Percentiles rank a stretch among this genome's conserved stretches.
These are phyloP conservation scores for Penicillium sp. DNA, from an alignment of 2,329 filamentous ascomycete species.

Conservation along the genomic window DNA sequence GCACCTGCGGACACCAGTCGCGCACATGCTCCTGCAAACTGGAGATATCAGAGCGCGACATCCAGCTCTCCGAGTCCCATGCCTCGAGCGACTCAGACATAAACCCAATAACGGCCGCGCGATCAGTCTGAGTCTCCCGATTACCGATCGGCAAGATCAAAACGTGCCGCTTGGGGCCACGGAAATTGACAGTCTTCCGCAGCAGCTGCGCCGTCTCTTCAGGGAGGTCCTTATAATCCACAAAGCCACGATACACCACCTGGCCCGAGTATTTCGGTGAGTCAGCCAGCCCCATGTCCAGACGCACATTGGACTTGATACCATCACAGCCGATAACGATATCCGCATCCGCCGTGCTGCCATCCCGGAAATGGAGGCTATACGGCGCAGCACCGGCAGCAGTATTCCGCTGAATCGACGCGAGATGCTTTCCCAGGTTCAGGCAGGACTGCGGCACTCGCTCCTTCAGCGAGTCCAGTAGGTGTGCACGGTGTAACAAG, in stretches of 20 bases:
- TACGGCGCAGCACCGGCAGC: constrained; percentile 27
- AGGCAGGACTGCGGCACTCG: constrained; percentile 29
- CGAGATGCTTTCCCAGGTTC: constrained; percentile 31
- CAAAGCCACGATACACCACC: constrained; percentile 42
- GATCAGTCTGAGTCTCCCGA: constrained; percentile 31
- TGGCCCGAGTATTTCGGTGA: constrained; percentile 38
- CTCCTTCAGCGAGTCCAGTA: constrained; percentile 40
- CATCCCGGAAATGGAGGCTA: constrained; percentile 47
- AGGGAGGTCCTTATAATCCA: constrained; percentile 36
- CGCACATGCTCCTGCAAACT: constrained; percentile 35
- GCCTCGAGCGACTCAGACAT: constrained; percentile 40
- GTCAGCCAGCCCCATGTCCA: constrained; percentile 29
- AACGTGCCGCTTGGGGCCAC: constrained; percentile 34
- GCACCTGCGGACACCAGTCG: constrained; percentile 36
- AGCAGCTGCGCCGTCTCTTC: constrained; percentile 32
- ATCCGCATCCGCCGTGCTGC: constrained; percentile 43
- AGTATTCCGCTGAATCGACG: constrained; percentile 22
- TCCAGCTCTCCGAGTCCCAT: constrained; percentile 41
- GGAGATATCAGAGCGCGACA: constrained; percentile 36
- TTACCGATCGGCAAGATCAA: constrained; percentile 42
- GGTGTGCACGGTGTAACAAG: constrained; percentile 35
- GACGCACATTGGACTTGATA: constrained; percentile 51
- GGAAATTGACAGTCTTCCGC: constrained; percentile 39
- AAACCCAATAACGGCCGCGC: constrained; percentile 39
- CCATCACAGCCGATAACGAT: constrained; percentile 52